Evolutionary conservation across 108 stramenopile genomes (phyloP), one percentile per base, ranked within the genome.

Genomic region (Aureococcus anophagefferens): DNA sequence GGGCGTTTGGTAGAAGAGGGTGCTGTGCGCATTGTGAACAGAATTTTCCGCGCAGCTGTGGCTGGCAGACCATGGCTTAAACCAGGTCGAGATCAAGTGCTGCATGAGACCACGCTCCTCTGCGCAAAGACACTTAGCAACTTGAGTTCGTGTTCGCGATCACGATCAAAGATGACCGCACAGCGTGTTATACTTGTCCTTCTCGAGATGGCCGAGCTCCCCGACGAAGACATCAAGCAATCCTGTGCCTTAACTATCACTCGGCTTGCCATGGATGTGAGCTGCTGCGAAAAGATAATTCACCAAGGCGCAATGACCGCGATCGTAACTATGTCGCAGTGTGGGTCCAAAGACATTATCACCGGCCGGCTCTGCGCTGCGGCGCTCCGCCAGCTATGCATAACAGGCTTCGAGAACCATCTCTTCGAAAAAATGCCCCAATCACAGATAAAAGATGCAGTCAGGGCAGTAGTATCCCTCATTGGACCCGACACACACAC

Each of bases 211-310:
- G 64, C 45, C 30, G 70, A 35, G 7, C 11, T 7, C 67, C 14
- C 46, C 13, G 66, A 67, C 66, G 72, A 72, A 21, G 64, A 30
- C 29, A 46, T 72, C n/a, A 72, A 65, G 64, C 30, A 35, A 30
- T 32, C 40, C 40, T 72, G 72, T 29, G 72, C 66, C 11, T 15
- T 29, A 18, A 67, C 72, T 4, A 40, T 72, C 35, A 28, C 44
- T 13, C 40, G 66, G 29, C 72, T 72, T n/a, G 32, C 72, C 64
- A 33, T 45, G 66, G 72, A 72, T 44, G 66, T 46, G 28, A 16
- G 34, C 30, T 72, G 72, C 66, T 45, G 72, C 37, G 72, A 72
- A n/a, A 72, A 72, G 66, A 63, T 72, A 11, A 31, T 72, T 14
- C 21, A 13, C 28, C 66, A 67, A 32, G 46, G 66, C 35, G 72